Evolutionary conservation across 2,329 filamentous ascomycete species (phyloP).

Genomic region (Rugonectria rugulosa): DNA sequence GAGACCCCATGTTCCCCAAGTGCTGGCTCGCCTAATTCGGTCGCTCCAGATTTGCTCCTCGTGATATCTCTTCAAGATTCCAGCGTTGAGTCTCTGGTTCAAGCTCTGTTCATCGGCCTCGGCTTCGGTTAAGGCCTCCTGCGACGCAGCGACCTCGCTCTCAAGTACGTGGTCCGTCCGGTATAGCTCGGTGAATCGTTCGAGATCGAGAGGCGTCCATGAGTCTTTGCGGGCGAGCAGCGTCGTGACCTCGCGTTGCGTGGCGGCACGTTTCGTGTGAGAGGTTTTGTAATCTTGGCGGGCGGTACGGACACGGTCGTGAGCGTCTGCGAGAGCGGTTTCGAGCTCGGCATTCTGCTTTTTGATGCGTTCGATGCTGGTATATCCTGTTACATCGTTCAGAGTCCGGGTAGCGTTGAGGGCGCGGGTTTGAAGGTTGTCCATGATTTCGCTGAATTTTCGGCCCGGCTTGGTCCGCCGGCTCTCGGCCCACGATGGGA

Average conservation of each 20-base stretch:
- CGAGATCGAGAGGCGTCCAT: slow-evolving; percentile 86
- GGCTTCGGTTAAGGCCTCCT: slow-evolving; percentile 74
- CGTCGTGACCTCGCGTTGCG: slow-evolving; percentile 94
- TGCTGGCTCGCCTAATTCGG: slow-evolving; percentile 93
- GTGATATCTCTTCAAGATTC: slow-evolving; percentile 91
- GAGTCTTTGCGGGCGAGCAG: slow-evolving; percentile 92
- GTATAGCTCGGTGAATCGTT: slow-evolving; percentile 93
- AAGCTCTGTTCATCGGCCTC: slow-evolving; percentile 84
- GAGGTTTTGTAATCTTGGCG: slow-evolving; percentile 83
- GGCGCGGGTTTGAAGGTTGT: slow-evolving; percentile 84
- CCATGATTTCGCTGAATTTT: slow-evolving; percentile 70
- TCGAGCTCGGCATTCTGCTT: slow-evolving; percentile 76
- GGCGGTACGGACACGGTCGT: slow-evolving; percentile 71
- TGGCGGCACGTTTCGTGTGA: slow-evolving; percentile 81
- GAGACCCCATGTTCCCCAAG: slow-evolving; percentile 97
- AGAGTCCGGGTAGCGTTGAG: slow-evolving; percentile 86
- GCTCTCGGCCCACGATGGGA: slow-evolving; percentile 45
- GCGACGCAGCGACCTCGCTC: slow-evolving; percentile 76
- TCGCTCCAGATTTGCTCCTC: slow-evolving; percentile 99
- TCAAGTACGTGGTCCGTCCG: slow-evolving; percentile 93
- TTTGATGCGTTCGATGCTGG: slow-evolving; percentile 87
- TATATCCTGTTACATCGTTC: slow-evolving; percentile 95
- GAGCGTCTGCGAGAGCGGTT: slow-evolving; percentile 62
- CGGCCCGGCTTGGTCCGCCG: slow-evolving; percentile 45
- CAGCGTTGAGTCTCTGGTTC: slow-evolving; percentile 76